Evolutionary conservation across 176 grass and related monocot species (phyloP).

Genomic region (Rhipidocladum racemiflorum): DNA sequence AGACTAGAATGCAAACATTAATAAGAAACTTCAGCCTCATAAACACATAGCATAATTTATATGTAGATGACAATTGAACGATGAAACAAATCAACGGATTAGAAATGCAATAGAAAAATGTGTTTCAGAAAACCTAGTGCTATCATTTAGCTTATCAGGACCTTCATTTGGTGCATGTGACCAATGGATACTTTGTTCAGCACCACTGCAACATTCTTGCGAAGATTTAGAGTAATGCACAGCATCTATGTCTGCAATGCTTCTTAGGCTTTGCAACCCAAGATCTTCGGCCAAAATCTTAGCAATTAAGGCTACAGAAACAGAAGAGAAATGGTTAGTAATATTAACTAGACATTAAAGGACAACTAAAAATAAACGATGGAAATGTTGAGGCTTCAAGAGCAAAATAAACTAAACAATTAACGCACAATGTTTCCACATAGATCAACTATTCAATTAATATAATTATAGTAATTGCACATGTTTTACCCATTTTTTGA

Average conservation of each 20-base stretch:
- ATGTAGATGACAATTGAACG: slow-evolving; percentile 1
- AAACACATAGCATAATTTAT: background rate
- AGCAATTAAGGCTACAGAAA: slow-evolving; percentile 54
- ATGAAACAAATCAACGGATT: slow-evolving; percentile 15
- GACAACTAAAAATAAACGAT: background rate
- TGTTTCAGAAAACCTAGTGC: background rate
- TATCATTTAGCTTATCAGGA: slow-evolving; percentile 11
- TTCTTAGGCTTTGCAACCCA: slow-evolving; percentile 38
- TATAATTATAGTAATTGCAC: background rate
- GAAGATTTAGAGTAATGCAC: slow-evolving; percentile 15
- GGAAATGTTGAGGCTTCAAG: background rate
- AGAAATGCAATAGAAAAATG: background rate
- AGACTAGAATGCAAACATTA: background rate
- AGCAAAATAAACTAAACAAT: background rate
- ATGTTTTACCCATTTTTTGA: background rate
- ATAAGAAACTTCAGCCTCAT: background rate
- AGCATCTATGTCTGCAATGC: slow-evolving; percentile 28
- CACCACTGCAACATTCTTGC: slow-evolving; percentile 23
- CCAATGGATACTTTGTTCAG: slow-evolving; percentile 8
- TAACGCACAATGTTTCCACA: background rate
- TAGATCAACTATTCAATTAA: background rate
- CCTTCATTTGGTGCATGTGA: slow-evolving; percentile 27
- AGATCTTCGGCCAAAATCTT: slow-evolving; percentile 48
- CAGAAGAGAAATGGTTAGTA: slow-evolving; percentile 3
- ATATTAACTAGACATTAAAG: background rate